Conservation (phyloP, 495 filamentous ascomycete genomes). For the Podospora pseudoanserina region DNA sequence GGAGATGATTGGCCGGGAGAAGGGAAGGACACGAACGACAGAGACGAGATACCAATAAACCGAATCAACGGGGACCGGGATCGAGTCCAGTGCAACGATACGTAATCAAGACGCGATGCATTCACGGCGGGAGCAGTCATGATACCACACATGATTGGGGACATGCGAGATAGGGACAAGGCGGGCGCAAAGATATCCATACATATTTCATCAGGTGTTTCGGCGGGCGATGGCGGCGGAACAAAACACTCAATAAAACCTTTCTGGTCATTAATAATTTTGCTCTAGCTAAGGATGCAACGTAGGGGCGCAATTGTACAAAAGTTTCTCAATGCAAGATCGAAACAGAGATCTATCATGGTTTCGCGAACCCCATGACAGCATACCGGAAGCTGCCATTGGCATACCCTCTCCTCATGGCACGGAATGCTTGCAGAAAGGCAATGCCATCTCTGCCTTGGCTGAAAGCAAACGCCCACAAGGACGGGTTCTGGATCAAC, state of each 20-base stretch:
- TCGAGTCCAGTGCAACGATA: background rate
- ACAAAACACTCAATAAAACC: background rate
- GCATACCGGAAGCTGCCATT: conserved; percentile 56
- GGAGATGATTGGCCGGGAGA: background rate
- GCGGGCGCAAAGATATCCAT: conserved; percentile 10
- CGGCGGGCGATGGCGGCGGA: background rate
- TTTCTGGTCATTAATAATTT: conserved; percentile 9
- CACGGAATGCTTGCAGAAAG: conserved; percentile 56
- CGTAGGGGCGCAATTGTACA: conserved; percentile 3
- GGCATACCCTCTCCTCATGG: conserved; percentile 56
- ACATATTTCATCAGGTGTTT: conserved; percentile 9
- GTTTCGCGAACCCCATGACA: conserved; percentile 54
- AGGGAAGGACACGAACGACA: background rate
- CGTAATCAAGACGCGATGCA: background rate
- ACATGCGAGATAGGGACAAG: background rate
- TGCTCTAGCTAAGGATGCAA: conserved; percentile 5
- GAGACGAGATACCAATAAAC: background rate
- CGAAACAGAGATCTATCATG: background rate
- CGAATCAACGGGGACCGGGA: background rate
- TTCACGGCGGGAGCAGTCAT: background rate
- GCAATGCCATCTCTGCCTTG: conserved; percentile 56
- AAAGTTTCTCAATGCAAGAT: background rate
- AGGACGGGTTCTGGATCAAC: conserved; percentile 51
- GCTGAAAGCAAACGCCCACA: conserved; percentile 56
- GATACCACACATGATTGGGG: background rate